Evolutionary conservation across 805 yeast species (phyloP).

Genomic region (Starmerella floris): DNA sequence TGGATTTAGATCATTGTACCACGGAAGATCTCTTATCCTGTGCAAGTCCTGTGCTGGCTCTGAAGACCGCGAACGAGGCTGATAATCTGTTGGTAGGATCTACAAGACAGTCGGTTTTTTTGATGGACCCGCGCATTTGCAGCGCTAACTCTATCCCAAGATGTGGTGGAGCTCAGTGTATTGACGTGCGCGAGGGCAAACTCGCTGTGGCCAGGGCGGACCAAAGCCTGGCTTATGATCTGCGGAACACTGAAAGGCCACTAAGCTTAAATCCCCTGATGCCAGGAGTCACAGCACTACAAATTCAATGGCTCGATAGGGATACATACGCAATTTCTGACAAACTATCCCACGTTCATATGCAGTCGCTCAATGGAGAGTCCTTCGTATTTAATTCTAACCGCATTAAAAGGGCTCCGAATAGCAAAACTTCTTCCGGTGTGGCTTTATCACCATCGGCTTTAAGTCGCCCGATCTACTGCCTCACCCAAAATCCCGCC

Average conservation of each 20-base stretch:
- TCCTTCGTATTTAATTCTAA: slow-evolving; percentile 10
- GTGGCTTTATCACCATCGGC: too few relatives aligned
- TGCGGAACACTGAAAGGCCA: neutral
- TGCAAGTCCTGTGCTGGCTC: neutral
- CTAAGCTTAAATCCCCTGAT: neutral
- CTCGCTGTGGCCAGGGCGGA: neutral
- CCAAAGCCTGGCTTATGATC: slow-evolving; percentile 1
- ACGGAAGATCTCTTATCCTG: neutral
- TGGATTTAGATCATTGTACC: neutral
- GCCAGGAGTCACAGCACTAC: neutral
- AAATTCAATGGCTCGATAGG: slow-evolving; percentile 2
- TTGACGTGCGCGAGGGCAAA: neutral
- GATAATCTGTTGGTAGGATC: neutral
- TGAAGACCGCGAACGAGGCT: neutral
- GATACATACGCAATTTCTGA: slow-evolving; percentile 9
- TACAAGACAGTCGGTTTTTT: neutral
- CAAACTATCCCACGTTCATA: slow-evolving; percentile 7
- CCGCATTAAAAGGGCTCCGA: neutral
- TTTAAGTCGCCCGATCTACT: slow-evolving; percentile 9
- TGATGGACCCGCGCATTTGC: neutral
- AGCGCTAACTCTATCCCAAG: neutral
- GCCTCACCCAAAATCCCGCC: neutral
- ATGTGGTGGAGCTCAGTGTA: neutral
- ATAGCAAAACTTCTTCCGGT: too few relatives aligned
- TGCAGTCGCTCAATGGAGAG: neutral